phyloP scores from a whole-genome alignment of 1,139 yeast species.

The Scheffersomyces quercinus region DNA sequence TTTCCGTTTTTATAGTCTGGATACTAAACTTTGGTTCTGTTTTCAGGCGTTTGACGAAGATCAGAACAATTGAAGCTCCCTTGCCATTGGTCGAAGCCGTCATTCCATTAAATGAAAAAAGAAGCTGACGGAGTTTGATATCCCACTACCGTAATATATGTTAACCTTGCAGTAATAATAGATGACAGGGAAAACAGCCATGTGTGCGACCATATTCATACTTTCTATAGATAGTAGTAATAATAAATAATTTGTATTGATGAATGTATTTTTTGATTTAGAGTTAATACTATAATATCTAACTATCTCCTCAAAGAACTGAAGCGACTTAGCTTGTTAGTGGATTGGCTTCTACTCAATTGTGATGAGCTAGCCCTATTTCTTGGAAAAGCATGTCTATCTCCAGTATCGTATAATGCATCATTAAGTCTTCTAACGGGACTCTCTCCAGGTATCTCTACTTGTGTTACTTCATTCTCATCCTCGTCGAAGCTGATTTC shows the following conservation, averaged over 20 bases:
- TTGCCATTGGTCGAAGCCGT: not conserved
- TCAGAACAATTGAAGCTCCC: not conserved
- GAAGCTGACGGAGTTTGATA: not conserved
- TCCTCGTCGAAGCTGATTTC: constrained; percentile 52
- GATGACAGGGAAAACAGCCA: no score
- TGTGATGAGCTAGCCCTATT: constrained; percentile 24
- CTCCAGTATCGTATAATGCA: constrained; percentile 22
- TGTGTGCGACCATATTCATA: no score
- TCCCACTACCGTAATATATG: no score
- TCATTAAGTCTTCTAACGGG: constrained; percentile 6
- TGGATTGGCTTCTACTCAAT: constrained; percentile 15
- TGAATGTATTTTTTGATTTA: no score
- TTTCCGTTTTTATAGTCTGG: constrained; percentile 22
- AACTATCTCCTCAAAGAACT: not conserved
- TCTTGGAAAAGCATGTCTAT: constrained; percentile 35
- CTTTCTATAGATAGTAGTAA: no score
- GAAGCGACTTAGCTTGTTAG: constrained; percentile 15
- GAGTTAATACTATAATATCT: no score
- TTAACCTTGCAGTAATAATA: no score
- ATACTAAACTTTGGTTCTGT: constrained; percentile 25
- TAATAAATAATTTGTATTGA: no score
- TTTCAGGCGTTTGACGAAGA: not conserved
- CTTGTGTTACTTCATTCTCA: no score
- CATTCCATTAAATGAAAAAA: not conserved
- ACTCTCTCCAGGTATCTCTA: constrained; percentile 2